phyloP scores from a whole-genome alignment of 352 stramenopile species.

The Phytophthora nicotianae region DNA sequence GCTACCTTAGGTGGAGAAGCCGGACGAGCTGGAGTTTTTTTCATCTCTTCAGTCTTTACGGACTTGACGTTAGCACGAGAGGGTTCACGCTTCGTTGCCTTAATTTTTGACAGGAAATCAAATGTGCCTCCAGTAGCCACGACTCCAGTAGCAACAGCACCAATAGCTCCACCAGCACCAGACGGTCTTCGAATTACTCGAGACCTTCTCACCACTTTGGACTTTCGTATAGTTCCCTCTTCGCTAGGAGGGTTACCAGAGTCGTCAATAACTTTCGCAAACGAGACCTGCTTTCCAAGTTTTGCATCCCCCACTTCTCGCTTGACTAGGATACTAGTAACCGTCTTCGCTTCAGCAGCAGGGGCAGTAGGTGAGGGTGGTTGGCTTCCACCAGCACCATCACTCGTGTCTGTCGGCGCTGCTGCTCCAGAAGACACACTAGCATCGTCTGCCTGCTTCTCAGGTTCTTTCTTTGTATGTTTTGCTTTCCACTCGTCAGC shows the following conservation, averaged over 20 bases:
- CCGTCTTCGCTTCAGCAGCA: slow-evolving; percentile 22
- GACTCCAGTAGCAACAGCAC: slow-evolving; percentile 59
- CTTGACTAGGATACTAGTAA: slow-evolving; percentile 27
- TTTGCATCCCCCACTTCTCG: slow-evolving; percentile 22
- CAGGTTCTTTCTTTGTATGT: slow-evolving; percentile 32
- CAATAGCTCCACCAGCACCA: slow-evolving; percentile 22
- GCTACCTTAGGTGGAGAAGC: slow-evolving; percentile 36
- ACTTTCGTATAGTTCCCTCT: slow-evolving; percentile 30
- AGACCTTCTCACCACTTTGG: slow-evolving; percentile 38
- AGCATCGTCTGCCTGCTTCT: slow-evolving; percentile 20
- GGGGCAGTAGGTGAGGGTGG: slow-evolving; percentile 5
- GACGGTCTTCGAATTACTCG: slow-evolving; percentile 35
- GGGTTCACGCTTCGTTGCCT: slow-evolving; percentile 34
- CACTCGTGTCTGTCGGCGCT: slow-evolving; percentile 6
- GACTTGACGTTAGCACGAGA: slow-evolving; percentile 15
- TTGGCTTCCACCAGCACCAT: slow-evolving; percentile 11
- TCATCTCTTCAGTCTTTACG: slow-evolving; percentile 26
- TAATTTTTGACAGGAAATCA: slow-evolving; percentile 88
- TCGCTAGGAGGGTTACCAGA: slow-evolving; percentile 29
- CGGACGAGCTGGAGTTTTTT: slow-evolving; percentile 22
- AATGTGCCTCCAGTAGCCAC: slow-evolving; percentile 83
- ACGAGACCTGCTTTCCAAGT: slow-evolving; percentile 63
- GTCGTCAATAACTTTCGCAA: slow-evolving; percentile 49
- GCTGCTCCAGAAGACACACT: neutral
- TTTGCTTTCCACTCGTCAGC: slow-evolving; percentile 69